Base-by-base conservation (phyloP, 2,329 filamentous ascomycete species). In the Fusarium aywerte region DNA sequence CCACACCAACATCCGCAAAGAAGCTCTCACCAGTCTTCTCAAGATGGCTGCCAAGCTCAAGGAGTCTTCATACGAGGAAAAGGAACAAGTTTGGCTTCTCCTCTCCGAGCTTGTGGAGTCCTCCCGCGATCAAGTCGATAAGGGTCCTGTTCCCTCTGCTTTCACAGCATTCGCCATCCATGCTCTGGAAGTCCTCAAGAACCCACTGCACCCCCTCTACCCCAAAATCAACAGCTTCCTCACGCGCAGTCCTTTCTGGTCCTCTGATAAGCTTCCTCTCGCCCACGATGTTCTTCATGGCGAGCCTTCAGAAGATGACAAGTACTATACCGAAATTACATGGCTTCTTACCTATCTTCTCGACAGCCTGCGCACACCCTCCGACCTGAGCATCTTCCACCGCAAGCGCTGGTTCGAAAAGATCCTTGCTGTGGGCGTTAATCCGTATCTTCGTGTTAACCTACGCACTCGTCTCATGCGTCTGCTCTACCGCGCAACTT, bases 141-240 rank as follows among this genome's bases (percentile, higher is more conserved):
- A 81, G 9, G 80, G 80, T 4, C 85, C 90, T 2, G 81, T 96
- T 5, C 90, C 93, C 0, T 92, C 90, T 62, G 84, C 92, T 13
- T 88, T 92, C 7, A 86, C 89, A n/a, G 87, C 90, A 12, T 96
- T 97, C 71, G 90, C 92, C 9, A 84, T 86, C 44, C 87, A 88
- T 67, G 88, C 89, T 2, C 82, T 97, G 9, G 80, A 85, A 2
- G 87, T 97, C 16, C 80, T 97, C 43, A 85, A 84, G 21, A 89
- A 92, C 63, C 95, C 95, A 1, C 84, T 93, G 16, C 92, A 97
- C 74, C 87, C 87, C 62, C 85, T 97, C 35, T 98, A 97, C 76
- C 87, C 89, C 58, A 97, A 97, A 76, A 81, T 96, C 78, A 97
- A 97, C 80, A 83, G 85, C 7, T 97, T 94, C 76, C 85, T 98